phyloP scores from a whole-genome alignment of 2,329 filamentous ascomycete species.

The Parascedosporium putredinis region DNA sequence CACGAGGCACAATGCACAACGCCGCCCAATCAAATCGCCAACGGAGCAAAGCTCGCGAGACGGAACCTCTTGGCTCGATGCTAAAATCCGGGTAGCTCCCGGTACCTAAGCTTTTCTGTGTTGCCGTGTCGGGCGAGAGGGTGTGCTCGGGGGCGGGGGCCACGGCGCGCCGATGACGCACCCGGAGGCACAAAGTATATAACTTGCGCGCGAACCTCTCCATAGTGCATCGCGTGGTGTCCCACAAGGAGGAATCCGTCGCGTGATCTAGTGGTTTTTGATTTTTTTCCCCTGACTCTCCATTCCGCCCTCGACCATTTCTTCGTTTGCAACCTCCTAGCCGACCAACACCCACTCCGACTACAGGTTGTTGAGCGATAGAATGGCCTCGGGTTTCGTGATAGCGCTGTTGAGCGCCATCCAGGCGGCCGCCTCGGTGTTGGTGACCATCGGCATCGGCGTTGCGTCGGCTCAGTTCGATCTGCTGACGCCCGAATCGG shows the following conservation, averaged over 20 bases:
- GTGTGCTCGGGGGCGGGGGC: too few relatives aligned
- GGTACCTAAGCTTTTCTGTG: too few relatives aligned
- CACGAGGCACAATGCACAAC: too few relatives aligned
- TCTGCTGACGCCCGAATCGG: conserved; percentile 24
- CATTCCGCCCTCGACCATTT: too few relatives aligned
- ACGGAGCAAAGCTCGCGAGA: background rate
- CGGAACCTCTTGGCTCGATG: too few relatives aligned
- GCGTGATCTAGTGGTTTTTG: background rate
- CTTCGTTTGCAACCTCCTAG: background rate
- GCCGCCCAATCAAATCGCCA: background rate
- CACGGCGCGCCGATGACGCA: too few relatives aligned
- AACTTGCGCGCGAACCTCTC: too few relatives aligned
- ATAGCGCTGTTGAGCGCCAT: conserved; percentile 32
- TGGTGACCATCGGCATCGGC: conserved; percentile 35
- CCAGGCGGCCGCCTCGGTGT: conserved; percentile 35
- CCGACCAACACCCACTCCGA: background rate
- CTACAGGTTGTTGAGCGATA: background rate
- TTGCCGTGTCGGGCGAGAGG: too few relatives aligned
- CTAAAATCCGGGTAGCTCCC: too few relatives aligned
- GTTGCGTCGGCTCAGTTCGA: conserved; percentile 27
- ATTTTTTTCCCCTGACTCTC: too few relatives aligned
- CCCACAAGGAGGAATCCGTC: background rate
- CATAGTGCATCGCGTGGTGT: too few relatives aligned
- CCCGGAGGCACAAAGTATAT: too few relatives aligned
- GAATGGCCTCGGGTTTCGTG: conserved; percentile 13